Percentiles rank a stretch among this genome's conserved stretches.
phyloP scores from a whole-genome alignment of 805 yeast species.

The Saccharomycopsis amapae region DNA sequence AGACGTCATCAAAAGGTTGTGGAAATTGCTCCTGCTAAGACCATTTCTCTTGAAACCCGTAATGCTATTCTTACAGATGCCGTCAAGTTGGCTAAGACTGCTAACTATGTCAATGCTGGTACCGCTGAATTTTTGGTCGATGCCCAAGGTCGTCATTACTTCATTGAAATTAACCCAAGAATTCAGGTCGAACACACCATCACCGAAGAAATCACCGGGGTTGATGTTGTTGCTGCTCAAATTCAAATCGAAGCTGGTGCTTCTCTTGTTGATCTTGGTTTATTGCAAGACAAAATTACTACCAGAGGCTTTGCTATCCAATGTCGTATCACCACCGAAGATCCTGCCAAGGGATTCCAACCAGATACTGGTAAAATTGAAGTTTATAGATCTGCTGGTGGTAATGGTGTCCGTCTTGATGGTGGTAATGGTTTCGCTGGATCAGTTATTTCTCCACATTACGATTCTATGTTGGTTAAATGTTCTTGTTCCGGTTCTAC shows the following conservation, averaged over 20 bases:
- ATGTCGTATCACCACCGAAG: constrained; percentile 98
- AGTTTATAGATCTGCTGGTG: constrained; percentile 97
- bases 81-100: constrained; percentile 79
- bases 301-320: constrained; percentile 97
- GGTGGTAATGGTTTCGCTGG: constrained; percentile 99
- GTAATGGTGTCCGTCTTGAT: constrained; percentile 97
- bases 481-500: constrained; percentile 97
- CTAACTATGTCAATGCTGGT: constrained; percentile 94
- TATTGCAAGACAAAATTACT: constrained; percentile 89
- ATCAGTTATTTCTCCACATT: constrained; percentile 91
- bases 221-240: constrained; percentile 96
- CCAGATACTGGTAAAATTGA: constrained; percentile 98
- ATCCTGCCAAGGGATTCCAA: constrained; percentile 92
- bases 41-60: constrained; percentile 73
- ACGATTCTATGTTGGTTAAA: constrained; percentile 96
- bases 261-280: constrained; percentile 80
- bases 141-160: constrained; percentile 87
- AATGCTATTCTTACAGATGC: constrained; percentile 94
- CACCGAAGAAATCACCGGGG: constrained; percentile 98
- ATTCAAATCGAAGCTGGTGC: constrained; percentile 99
- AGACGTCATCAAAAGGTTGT: constrained; percentile 99
- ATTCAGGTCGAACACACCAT: constrained; percentile 98
- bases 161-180: constrained; percentile 97
- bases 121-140: constrained; percentile 97
- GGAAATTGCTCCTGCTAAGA: constrained; percentile 96